Evolutionary conservation across 225 moss, liverwort and hornwort species (phyloP).

Genomic region (Antitrichia curtipendula): DNA sequence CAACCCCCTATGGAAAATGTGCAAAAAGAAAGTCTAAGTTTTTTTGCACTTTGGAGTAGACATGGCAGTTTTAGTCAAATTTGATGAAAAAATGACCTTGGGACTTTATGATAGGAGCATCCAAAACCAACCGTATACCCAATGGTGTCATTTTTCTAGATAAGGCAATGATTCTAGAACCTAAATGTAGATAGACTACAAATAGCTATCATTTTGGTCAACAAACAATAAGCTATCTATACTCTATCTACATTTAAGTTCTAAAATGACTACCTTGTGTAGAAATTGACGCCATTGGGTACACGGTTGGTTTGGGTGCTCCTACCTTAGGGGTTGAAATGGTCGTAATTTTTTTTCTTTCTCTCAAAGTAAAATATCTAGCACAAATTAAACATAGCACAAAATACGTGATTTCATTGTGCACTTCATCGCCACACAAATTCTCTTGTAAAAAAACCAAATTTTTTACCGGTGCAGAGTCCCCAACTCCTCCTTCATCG

Average conservation of each 20-base stretch:
- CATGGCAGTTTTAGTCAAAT: rapidly evolving
- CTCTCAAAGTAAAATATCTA: neutral
- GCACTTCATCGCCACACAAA: neutral
- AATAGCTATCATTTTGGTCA: too few species aligned
- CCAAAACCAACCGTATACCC: too few species aligned
- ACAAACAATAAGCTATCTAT: too few species aligned
- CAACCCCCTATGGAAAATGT: neutral
- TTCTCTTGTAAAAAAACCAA: neutral
- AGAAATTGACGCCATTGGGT: too few species aligned
- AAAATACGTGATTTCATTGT: neutral
- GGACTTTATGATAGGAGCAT: neutral
- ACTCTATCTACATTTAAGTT: too few species aligned
- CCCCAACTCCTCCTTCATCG: neutral
- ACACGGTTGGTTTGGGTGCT: too few species aligned
- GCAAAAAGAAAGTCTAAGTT: neutral
- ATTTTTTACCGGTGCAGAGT: neutral
- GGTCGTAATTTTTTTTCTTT: neutral
- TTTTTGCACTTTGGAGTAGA: neutral
- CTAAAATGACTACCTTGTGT: too few species aligned
- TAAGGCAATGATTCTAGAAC: too few species aligned
- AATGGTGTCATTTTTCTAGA: too few species aligned
- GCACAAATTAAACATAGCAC: neutral
- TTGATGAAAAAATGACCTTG: neutral
- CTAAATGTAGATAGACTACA: too few species aligned
- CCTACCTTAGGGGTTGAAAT: neutral